phyloP scores from a whole-genome alignment of 2,329 filamentous ascomycete genomes.

The Whalleya microplaca region DNA sequence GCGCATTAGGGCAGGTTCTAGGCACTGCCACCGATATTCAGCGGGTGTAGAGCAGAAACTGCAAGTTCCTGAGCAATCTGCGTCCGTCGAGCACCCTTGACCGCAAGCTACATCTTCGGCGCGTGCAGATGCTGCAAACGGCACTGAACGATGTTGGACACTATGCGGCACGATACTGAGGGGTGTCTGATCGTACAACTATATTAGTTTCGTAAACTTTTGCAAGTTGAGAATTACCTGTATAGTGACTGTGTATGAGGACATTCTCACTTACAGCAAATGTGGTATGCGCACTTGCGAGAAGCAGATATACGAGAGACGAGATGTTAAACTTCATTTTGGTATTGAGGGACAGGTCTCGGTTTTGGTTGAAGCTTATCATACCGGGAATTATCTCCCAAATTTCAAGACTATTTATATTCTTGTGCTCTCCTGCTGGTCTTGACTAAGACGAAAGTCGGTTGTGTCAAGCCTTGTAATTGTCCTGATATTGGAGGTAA shows the following conservation, averaged over 20 bases:
- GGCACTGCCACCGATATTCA: slow-evolving; percentile 12
- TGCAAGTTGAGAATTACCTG: no score
- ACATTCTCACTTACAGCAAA: slow-evolving; percentile 2
- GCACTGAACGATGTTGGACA: no score
- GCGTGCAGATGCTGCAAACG: no score
- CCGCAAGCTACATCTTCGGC: slow-evolving; percentile 2
- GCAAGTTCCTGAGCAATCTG: slow-evolving; percentile 10
- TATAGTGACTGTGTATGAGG: not conserved
- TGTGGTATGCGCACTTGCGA: not conserved
- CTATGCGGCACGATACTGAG: not conserved
- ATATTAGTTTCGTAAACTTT: not conserved
- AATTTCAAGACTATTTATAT: no score
- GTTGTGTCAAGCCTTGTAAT: no score
- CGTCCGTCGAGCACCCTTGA: slow-evolving; percentile 1
- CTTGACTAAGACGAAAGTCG: no score
- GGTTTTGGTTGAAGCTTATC: not conserved
- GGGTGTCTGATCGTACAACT: slow-evolving; percentile 2
- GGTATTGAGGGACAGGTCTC: not conserved
- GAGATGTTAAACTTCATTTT: slow-evolving; percentile 2
- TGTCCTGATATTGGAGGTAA: no score
- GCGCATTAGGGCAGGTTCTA: not conserved
- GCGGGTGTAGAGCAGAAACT: slow-evolving; percentile 14
- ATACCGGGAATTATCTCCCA: no score
- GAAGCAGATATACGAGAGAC: not conserved
- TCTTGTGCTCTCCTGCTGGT: no score